These are phyloP conservation scores for Scheffersomyces insectosa DNA, from an alignment of 1,139 yeast genomes.

Conservation along the genomic window DNA sequence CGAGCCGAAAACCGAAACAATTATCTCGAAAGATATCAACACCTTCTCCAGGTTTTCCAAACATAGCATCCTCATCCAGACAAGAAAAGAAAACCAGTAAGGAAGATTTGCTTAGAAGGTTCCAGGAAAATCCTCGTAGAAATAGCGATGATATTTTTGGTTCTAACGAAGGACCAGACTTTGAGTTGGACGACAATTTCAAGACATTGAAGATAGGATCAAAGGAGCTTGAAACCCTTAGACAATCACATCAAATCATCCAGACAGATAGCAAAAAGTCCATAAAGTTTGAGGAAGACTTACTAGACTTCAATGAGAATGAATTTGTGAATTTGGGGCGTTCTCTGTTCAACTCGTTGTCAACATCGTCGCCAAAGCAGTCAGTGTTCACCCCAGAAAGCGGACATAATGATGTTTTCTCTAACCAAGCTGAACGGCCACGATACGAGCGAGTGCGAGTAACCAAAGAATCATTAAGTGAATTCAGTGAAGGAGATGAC, in stretches of 20 bases:
- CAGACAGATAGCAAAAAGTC: constrained; percentile 1
- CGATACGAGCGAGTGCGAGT: constrained; percentile 1
- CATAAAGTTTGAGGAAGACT: constrained; percentile 6
- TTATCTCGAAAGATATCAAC: constrained; percentile 11
- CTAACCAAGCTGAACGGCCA: background rate
- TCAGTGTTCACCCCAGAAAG: constrained; percentile 10
- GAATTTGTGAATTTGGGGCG: constrained; percentile 6
- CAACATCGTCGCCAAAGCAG: constrained; percentile 28
- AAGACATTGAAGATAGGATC: constrained; percentile 23
- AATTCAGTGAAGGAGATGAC: constrained; percentile 40
- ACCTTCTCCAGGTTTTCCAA: constrained; percentile 12
- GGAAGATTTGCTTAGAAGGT: constrained; percentile 12
- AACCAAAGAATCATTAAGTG: constrained; percentile 27
- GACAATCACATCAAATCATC: constrained; percentile 2
- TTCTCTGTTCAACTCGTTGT: constrained; percentile 20
- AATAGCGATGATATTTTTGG: constrained; percentile 34
- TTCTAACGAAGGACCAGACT: constrained; percentile 17
- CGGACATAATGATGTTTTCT: background rate
- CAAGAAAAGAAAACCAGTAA: constrained; percentile 5
- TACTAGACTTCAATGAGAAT: background rate
- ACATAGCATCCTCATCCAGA: background rate
- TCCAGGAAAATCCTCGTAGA: constrained; percentile 19
- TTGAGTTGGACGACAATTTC: constrained; percentile 22
- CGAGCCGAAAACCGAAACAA: constrained; percentile 10
- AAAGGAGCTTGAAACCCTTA: constrained; percentile 17